A percentile compares a stretch with the other conserved stretches of the same genome.
Evolutionary conservation across 2,329 filamentous ascomycete genomes (phyloP).

Genomic region (Emydomyces testavorans): DNA sequence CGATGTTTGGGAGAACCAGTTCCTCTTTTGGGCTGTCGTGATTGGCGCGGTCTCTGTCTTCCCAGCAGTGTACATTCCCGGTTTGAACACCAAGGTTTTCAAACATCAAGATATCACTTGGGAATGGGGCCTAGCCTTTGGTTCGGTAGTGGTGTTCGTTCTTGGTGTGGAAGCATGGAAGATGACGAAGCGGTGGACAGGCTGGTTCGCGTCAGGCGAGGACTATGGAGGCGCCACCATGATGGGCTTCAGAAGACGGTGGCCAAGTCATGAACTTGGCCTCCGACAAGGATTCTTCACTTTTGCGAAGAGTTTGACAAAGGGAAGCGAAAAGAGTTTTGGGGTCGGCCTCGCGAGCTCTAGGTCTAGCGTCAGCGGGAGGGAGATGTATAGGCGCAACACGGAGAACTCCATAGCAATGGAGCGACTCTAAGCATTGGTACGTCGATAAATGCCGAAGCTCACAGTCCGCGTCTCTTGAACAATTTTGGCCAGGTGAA

Average conservation of each 20-base stretch:
- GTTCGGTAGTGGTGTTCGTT: conserved; percentile 46
- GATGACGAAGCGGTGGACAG: conserved; percentile 40
- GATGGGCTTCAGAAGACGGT: conserved; percentile 19
- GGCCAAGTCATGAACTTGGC: conserved; percentile 20
- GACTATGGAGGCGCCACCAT: conserved; percentile 20
- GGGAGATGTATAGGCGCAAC: conserved; percentile 4
- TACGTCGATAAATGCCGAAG: background rate
- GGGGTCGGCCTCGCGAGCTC: conserved; percentile 11
- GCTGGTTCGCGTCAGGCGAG: conserved; percentile 24
- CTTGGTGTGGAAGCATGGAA: conserved; percentile 50
- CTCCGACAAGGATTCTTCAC: conserved; percentile 27
- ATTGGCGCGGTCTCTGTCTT: conserved; percentile 42
- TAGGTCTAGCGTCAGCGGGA: conserved; percentile 12
- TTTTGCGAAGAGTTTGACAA: conserved; percentile 23
- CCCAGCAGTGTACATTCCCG: conserved; percentile 48
- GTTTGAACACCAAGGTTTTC: conserved; percentile 48
- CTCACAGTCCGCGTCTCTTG: background rate
- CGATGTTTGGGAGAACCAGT: conserved; percentile 38
- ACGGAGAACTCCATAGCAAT: background rate
- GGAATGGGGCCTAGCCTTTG: conserved; percentile 53
- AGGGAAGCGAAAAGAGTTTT: conserved; percentile 21
- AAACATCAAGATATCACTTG: conserved; percentile 50
- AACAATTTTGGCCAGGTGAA: background rate
- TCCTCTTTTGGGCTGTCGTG: conserved; percentile 41
- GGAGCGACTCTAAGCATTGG: conserved; percentile 8